These are phyloP conservation scores for Trichosporon asahii DNA, from an alignment of 1,284 basidiomycete genomes.

Conservation along the genomic window DNA sequence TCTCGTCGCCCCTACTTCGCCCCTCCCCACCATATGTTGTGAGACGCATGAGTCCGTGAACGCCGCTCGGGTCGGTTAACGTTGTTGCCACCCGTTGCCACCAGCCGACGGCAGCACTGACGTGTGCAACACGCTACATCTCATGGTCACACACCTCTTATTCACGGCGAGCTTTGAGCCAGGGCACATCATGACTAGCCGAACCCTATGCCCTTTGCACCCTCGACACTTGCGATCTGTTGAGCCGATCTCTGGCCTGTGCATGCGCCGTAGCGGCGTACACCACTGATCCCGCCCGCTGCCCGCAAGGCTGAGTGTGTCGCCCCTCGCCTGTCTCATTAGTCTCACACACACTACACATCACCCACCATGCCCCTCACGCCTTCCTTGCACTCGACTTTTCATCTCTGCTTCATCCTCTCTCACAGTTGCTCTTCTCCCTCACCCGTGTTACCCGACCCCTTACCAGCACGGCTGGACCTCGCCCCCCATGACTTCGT, in stretches of 20 bases:
- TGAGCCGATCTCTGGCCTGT: background rate
- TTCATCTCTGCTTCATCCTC: background rate
- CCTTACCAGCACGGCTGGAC: background rate
- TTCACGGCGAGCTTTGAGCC: conserved; percentile 1
- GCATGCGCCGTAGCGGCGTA: background rate
- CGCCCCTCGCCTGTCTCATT: background rate
- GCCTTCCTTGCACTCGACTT: background rate
- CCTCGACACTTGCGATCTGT: background rate
- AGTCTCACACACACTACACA: background rate
- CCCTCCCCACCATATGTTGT: background rate
- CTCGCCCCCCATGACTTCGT: conserved; percentile 14
- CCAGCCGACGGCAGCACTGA: background rate
- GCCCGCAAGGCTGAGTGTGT: background rate
- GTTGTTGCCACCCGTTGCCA: conserved; percentile 6
- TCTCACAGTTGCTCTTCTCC: background rate
- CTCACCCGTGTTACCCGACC: background rate
- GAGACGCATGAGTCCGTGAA: background rate
- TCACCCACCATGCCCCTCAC: background rate
- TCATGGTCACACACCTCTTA: background rate
- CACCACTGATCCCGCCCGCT: background rate
- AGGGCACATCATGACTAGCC: conserved; percentile 1
- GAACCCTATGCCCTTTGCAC: background rate
- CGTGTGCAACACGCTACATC: conserved; percentile 3
- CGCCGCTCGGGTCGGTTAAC: background rate
- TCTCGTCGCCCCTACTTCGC: background rate